Percentiles rank a stretch among this genome's conserved stretches.
Evolutionary conservation across 192 early-diverging fungal genomes (phyloP).

Genomic region (Oehlia diaphana): DNA sequence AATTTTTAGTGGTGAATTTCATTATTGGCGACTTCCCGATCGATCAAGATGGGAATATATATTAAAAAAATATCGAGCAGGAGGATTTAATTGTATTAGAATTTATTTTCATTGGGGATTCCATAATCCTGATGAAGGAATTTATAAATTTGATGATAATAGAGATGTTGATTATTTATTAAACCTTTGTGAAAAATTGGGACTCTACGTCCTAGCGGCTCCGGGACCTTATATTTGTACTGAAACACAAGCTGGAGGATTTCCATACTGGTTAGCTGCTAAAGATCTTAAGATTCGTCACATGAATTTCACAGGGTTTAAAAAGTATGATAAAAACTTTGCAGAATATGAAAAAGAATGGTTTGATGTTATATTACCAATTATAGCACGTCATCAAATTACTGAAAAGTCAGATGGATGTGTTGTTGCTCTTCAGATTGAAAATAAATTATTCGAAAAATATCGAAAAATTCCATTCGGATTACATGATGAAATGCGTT

Average conservation of each 20-base stretch:
- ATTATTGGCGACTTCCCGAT: slow-evolving; percentile 84
- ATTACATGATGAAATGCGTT: slow-evolving; percentile 77
- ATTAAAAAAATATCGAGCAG: slow-evolving; percentile 68
- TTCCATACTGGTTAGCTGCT: slow-evolving; percentile 77
- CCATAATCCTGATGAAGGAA: slow-evolving; percentile 72
- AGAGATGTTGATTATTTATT: slow-evolving; percentile 74
- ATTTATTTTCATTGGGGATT: slow-evolving; percentile 92
- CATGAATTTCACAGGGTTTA: slow-evolving; percentile 63
- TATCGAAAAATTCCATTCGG: slow-evolving; percentile 65
- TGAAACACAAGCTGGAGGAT: slow-evolving; percentile 74
- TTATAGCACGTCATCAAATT: slow-evolving; percentile 77
- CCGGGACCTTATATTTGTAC: slow-evolving; percentile 83
- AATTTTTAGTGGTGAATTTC: slow-evolving; percentile 79
- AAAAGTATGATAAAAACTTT: slow-evolving; percentile 67
- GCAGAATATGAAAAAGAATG: slow-evolving; percentile 73
- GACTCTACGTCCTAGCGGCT: slow-evolving; percentile 78
- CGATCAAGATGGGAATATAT: slow-evolving; percentile 62
- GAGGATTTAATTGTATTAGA: slow-evolving; percentile 78
- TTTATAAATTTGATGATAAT: slow-evolving; percentile 74
- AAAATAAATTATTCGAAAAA: slow-evolving; percentile 75
- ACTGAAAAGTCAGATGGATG: slow-evolving; percentile 64
- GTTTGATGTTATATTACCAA: slow-evolving; percentile 71
- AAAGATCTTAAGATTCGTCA: slow-evolving; percentile 76
- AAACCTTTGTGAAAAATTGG: slow-evolving; percentile 68
- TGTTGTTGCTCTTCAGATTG: slow-evolving; percentile 77